Evolutionary conservation across 768 basidiomycete species (phyloP).

Genomic region (Mycena chlorophos): DNA sequence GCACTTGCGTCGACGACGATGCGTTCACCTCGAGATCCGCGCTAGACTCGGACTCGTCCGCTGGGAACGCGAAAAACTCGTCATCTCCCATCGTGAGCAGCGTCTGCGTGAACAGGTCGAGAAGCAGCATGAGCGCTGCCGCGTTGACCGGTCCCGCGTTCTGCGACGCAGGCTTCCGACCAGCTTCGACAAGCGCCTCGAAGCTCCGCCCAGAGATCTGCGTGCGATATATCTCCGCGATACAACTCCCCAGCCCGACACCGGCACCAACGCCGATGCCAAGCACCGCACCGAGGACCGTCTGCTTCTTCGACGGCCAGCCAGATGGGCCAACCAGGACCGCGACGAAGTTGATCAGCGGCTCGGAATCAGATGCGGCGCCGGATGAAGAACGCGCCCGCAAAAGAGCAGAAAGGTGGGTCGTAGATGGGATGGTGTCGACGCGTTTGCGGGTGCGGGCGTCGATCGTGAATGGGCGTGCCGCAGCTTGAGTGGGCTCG

Average conservation of each 20-base stretch:
- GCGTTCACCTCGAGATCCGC: no score
- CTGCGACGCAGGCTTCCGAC: not conserved
- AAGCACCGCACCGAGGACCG: conserved; percentile 54
- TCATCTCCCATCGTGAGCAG: conserved; percentile 92
- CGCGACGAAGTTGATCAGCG: conserved; percentile 56
- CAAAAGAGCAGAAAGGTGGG: conserved; percentile 57
- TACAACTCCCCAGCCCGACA: no score
- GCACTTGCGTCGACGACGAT: conserved; percentile 18
- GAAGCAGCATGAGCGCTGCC: conserved; percentile 68
- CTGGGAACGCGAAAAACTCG: conserved; percentile 72
- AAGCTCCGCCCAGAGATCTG: conserved; percentile 47
- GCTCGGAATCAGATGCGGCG: conserved; percentile 34
- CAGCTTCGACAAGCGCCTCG: not conserved
- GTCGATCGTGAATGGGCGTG: not conserved
- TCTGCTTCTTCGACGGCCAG: conserved; percentile 60
- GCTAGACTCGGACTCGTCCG: no score
- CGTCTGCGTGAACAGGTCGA: conserved; percentile 78
- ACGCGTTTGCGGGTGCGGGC: conserved; percentile 28
- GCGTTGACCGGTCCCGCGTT: conserved; percentile 25
- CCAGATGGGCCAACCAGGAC: conserved; percentile 45
- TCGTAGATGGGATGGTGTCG: conserved; percentile 47
- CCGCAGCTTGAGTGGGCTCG: not conserved
- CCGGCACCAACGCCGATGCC: conserved; percentile 49
- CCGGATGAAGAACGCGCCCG: conserved; percentile 37
- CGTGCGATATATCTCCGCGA: conserved; percentile 71